Percentiles rank a stretch among this genome's conserved stretches.
phyloP scores from a whole-genome alignment of 164 flowering plant genomes.

The Saururus chinensis region DNA sequence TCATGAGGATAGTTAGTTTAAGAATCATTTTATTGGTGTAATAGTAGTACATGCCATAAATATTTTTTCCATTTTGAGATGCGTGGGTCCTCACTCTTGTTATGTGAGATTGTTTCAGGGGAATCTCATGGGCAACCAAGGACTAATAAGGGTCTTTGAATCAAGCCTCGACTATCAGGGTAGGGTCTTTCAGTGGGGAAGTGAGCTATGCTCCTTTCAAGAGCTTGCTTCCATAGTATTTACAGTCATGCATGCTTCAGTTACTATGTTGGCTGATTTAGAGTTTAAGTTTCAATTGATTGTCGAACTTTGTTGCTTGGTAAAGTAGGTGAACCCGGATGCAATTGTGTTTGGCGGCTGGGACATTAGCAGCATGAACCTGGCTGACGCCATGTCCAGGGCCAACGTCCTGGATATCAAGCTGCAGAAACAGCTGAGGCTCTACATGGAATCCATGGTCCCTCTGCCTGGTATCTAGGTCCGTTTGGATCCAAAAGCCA shows the following conservation, averaged over 20 bases:
- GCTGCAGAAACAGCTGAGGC: slow-evolving; percentile 91
- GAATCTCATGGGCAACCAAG: slow-evolving; percentile 98
- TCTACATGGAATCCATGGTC: slow-evolving; percentile 96
- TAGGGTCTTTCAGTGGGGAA: slow-evolving; percentile 95
- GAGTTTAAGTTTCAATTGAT: too few relatives aligned
- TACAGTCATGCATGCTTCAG: neutral
- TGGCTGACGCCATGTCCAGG: slow-evolving; percentile 96
- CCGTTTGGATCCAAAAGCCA: too few relatives aligned
- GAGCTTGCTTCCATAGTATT: slow-evolving; percentile 69
- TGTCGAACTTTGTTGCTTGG: too few relatives aligned
- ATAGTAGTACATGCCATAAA: too few relatives aligned
- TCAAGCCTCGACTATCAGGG: slow-evolving; percentile 86
- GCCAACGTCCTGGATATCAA: slow-evolving; percentile 59
- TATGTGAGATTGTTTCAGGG: slow-evolving; percentile 26
- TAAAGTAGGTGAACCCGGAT: slow-evolving; percentile 80
- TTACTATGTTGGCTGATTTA: too few relatives aligned
- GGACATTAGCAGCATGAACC: slow-evolving; percentile 94
- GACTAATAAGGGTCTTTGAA: slow-evolving; percentile 97
- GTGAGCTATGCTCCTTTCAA: slow-evolving; percentile 98
- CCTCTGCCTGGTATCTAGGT: slow-evolving; percentile 96
- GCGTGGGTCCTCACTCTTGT: too few relatives aligned
- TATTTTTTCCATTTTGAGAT: too few relatives aligned
- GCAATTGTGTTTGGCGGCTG: slow-evolving; percentile 95
- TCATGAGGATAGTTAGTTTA: too few relatives aligned
- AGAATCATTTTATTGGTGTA: too few relatives aligned